These are phyloP conservation scores for Alnus rubra DNA, from an alignment of 306 rosid species.

Conservation along the genomic window DNA sequence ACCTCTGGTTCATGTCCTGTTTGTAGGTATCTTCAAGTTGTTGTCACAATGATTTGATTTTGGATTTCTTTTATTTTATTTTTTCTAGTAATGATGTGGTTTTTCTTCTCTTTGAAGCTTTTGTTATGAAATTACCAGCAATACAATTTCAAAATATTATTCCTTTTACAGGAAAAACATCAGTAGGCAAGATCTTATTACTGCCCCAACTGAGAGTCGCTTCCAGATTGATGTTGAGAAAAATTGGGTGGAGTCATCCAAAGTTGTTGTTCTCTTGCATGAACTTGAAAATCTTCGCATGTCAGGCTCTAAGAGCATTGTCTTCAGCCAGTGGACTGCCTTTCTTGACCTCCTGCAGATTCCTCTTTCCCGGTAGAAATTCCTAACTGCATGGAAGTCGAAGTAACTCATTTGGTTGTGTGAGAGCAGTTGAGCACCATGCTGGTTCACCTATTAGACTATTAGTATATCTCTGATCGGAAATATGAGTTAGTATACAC, in stretches of 20 bases:
- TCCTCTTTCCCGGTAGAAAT: conserved; percentile 74
- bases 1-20: conserved; percentile 90
- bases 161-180: conserved; percentile 58
- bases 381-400: conserved; percentile 16
- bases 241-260: conserved; percentile 93
- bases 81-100: background rate
- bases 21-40: conserved; percentile 70
- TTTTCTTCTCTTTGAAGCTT: conserved; percentile 12
- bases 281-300: conserved; percentile 76
- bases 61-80: conserved; percentile 20
- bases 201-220: conserved; percentile 90
- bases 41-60: conserved; percentile 14
- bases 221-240: conserved; percentile 87
- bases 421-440: conserved; percentile 11
- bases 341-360: conserved; percentile 92
- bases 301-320: conserved; percentile 86
- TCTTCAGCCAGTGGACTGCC: conserved; percentile 99
- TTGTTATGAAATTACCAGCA: conserved; percentile 19
- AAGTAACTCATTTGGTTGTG: conserved; percentile 16
- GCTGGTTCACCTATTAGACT: background rate
- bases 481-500: background rate
- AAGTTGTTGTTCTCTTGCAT: conserved; percentile 61
- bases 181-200: conserved; percentile 76
- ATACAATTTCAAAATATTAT: conserved; percentile 10
- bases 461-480: background rate